Percentiles rank a stretch among this genome's conserved stretches.
phyloP scores from a whole-genome alignment of 106 monocot genomes.

The Dendrobium chrysotoxum region DNA sequence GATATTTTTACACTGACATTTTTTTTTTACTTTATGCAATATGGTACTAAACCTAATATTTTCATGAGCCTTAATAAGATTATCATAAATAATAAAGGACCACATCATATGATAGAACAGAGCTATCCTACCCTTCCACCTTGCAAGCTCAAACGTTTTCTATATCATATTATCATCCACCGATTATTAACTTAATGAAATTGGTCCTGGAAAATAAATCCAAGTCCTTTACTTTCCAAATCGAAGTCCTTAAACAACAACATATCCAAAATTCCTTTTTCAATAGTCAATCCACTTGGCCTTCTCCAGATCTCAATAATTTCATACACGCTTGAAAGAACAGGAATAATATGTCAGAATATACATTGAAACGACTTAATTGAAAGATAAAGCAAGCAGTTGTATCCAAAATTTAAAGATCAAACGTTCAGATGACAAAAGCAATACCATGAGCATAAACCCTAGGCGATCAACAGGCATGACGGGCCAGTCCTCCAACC shows the following conservation, averaged over 20 bases:
- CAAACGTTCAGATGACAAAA: neutral
- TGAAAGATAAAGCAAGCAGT: neutral
- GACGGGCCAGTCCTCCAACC: constrained; percentile 95
- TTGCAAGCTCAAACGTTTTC: neutral
- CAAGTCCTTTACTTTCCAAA: neutral
- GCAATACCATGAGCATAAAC: constrained; percentile 83
- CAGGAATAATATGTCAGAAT: neutral
- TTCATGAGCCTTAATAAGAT: no score
- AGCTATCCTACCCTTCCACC: no score
- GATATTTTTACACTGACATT: neutral
- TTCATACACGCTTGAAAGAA: neutral
- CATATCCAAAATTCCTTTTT: neutral
- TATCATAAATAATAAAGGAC: no score
- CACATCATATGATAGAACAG: no score
- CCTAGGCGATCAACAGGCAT: constrained; percentile 87
- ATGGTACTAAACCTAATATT: no score
- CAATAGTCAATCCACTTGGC: no score
- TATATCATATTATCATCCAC: neutral
- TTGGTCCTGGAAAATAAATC: neutral
- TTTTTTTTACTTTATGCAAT: no score
- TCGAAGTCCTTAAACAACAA: neutral
- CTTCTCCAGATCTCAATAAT: no score
- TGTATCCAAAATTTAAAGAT: neutral
- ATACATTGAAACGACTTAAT: neutral
- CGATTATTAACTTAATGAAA: neutral